A percentile compares a stretch with the other conserved stretches of the same genome.
Conservation (phyloP, 2,329 filamentous ascomycete species). For the Claviceps purpurea region DNA sequence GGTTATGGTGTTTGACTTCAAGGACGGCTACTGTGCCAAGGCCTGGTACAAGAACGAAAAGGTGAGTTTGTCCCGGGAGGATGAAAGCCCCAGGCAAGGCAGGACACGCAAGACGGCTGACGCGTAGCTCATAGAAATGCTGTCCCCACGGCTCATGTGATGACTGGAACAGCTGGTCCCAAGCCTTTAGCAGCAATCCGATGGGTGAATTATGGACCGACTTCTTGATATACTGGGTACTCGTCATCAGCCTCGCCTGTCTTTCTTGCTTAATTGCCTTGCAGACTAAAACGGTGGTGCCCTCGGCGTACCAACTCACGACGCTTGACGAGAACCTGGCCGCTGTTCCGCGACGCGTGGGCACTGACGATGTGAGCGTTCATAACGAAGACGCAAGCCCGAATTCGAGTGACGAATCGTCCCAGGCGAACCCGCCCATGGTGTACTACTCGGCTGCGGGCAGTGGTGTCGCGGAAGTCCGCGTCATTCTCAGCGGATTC, state of each 20-base stretch:
- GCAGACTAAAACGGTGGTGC: constrained; percentile 85
- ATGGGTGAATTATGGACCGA: constrained; percentile 52
- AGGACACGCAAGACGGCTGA: background rate
- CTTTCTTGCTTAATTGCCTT: constrained; percentile 69
- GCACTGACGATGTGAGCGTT: constrained; percentile 30
- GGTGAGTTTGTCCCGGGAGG: constrained; percentile 17
- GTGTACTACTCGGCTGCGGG: constrained; percentile 93
- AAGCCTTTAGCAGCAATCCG: constrained; percentile 30
- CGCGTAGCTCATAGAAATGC: constrained; percentile 27
- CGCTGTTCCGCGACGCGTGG: constrained; percentile 33
- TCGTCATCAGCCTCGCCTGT: constrained; percentile 56
- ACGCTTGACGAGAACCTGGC: constrained; percentile 89
- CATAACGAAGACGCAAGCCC: constrained; percentile 34
- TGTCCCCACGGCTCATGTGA: constrained; percentile 42
- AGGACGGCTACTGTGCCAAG: constrained; percentile 68
- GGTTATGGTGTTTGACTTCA: constrained; percentile 74
- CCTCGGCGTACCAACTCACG: constrained; percentile 71
- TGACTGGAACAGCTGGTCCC: constrained; percentile 44
- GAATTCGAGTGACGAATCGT: constrained; percentile 23
- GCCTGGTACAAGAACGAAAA: constrained; percentile 65
- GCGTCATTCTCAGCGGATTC: constrained; percentile 95
- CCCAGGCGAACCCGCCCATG: constrained; percentile 49
- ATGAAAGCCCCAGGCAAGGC: background rate
- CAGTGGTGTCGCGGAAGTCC: constrained; percentile 92
- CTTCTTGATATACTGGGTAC: constrained; percentile 60